Percentiles rank a stretch among this genome's conserved stretches.
These are phyloP conservation scores for Boechera retrofracta DNA, from an alignment of 345 rosid species.

Conservation along the genomic window DNA sequence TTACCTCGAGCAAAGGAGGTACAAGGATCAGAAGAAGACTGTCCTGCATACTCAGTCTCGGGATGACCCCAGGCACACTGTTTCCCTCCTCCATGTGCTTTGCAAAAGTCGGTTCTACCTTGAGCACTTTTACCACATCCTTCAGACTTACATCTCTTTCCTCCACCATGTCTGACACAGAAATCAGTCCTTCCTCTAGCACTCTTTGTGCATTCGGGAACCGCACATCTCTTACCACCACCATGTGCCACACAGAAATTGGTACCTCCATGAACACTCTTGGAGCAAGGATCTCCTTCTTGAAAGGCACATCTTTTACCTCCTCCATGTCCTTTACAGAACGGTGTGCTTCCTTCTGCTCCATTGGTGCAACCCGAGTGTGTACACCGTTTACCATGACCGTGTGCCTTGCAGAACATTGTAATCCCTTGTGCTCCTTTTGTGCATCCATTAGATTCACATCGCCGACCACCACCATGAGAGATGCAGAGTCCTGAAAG, in stretches of 20 bases:
- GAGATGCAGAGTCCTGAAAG: slow-evolving; percentile 96
- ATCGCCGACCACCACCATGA: slow-evolving; percentile 95
- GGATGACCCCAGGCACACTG: slow-evolving; percentile 95
- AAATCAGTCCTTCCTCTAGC: slow-evolving; percentile 94
- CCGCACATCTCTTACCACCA: slow-evolving; percentile 94
- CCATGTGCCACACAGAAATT: slow-evolving; percentile 98
- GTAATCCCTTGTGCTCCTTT: slow-evolving; percentile 99
- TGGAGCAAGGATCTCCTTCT: slow-evolving; percentile 77
- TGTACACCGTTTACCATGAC: slow-evolving; percentile 96
- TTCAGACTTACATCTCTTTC: slow-evolving; percentile 86
- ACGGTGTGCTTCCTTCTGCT: slow-evolving; percentile 96
- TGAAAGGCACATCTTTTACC: slow-evolving; percentile 92
- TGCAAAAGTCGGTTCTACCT: slow-evolving; percentile 95
- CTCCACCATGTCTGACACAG: slow-evolving; percentile 99
- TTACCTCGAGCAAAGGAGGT: slow-evolving; percentile 86
- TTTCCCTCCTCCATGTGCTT: slow-evolving; percentile 98
- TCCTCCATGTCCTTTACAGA: slow-evolving; percentile 98
- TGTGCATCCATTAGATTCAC: slow-evolving; percentile 78
- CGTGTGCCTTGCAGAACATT: slow-evolving; percentile 96
- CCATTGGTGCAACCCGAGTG: slow-evolving; percentile 81
- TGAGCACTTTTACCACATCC: slow-evolving; percentile 98
- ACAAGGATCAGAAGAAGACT: slow-evolving; percentile 65
- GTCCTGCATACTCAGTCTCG: slow-evolving; percentile 67
- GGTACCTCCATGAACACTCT: slow-evolving; percentile 99
- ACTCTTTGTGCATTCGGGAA: slow-evolving; percentile 88